phyloP scores from a whole-genome alignment of 1,284 basidiomycete genomes.

The Cutaneotrichosporon curvatum region DNA sequence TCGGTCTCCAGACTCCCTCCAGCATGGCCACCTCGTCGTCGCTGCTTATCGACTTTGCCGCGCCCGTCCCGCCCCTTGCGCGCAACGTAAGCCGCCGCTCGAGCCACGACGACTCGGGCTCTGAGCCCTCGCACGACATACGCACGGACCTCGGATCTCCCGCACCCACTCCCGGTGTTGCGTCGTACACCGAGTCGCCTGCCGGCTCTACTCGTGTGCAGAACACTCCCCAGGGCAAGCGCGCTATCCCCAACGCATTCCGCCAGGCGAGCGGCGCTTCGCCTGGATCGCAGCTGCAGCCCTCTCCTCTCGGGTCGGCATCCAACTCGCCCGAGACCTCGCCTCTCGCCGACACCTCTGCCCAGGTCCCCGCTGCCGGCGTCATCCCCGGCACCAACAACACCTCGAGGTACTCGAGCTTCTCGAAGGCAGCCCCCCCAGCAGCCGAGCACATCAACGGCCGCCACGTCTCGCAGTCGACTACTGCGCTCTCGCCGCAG shows the following conservation, averaged over 20 bases:
- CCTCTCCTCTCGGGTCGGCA: too few relatives aligned
- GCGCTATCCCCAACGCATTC: too few relatives aligned
- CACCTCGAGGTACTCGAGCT: too few relatives aligned
- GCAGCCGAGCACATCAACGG: not conserved
- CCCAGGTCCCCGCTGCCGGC: too few relatives aligned
- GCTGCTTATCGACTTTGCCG: conserved; percentile 19
- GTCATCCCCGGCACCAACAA: too few relatives aligned
- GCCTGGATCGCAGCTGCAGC: too few relatives aligned
- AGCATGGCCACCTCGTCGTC: conserved; percentile 13
- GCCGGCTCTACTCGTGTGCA: not conserved
- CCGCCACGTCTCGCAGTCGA: not conserved
- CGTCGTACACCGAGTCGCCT: not conserved
- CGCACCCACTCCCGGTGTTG: not conserved
- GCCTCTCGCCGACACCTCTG: too few relatives aligned
- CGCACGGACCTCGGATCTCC: conserved; percentile 6
- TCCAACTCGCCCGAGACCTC: too few relatives aligned
- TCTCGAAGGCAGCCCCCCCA: too few relatives aligned
- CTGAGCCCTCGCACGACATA: conserved; percentile 7
- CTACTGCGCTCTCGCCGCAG: not conserved
- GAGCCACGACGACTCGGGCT: not conserved
- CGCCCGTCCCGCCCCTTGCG: conserved; percentile 10
- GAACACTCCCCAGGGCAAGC: not conserved
- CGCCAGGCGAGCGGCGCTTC: too few relatives aligned
- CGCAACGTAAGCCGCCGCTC: not conserved
- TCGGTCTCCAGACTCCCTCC: conserved; percentile 20